These are phyloP conservation scores for Vitis hybrid DNA, from an alignment of 177 flowering plant genomes.

Conservation along the genomic window DNA sequence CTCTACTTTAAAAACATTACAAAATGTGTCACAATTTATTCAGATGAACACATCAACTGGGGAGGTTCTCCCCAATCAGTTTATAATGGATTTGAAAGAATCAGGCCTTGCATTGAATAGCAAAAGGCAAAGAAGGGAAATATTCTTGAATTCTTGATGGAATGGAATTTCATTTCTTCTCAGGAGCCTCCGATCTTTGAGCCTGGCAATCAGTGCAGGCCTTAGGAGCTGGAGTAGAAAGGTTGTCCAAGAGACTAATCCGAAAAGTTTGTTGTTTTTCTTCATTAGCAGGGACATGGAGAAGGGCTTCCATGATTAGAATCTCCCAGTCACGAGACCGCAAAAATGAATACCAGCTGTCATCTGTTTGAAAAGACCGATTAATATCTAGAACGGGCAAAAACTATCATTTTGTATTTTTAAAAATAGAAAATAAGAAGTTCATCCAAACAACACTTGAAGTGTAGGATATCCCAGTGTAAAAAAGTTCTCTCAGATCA, in stretches of 20 bases:
- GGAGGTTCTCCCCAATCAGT: background rate
- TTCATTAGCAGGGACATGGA: conserved; percentile 71
- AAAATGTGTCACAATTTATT: background rate
- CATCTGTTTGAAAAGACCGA: conserved; percentile 30
- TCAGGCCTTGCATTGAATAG: too few species aligned
- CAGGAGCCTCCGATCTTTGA: conserved; percentile 26
- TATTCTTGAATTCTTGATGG: background rate
- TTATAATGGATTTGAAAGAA: background rate
- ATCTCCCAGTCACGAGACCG: conserved; percentile 75
- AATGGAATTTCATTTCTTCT: conserved; percentile 21
- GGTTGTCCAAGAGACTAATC: conserved; percentile 41
- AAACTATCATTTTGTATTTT: background rate
- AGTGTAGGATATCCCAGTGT: too few species aligned
- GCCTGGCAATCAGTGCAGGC: conserved; percentile 37
- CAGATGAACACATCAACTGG: background rate
- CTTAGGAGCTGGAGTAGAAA: conserved; percentile 27
- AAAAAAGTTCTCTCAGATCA: too few species aligned
- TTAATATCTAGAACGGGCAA: too few species aligned
- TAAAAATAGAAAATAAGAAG: too few species aligned
- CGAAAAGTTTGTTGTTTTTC: conserved; percentile 60
- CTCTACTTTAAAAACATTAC: background rate
- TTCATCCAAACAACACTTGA: too few species aligned
- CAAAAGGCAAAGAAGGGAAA: background rate
- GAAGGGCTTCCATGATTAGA: conserved; percentile 75
- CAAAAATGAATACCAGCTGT: conserved; percentile 45